Evolutionary conservation across 805 yeast species (phyloP).

Genomic region (Metschnikowia cerradonensis): DNA sequence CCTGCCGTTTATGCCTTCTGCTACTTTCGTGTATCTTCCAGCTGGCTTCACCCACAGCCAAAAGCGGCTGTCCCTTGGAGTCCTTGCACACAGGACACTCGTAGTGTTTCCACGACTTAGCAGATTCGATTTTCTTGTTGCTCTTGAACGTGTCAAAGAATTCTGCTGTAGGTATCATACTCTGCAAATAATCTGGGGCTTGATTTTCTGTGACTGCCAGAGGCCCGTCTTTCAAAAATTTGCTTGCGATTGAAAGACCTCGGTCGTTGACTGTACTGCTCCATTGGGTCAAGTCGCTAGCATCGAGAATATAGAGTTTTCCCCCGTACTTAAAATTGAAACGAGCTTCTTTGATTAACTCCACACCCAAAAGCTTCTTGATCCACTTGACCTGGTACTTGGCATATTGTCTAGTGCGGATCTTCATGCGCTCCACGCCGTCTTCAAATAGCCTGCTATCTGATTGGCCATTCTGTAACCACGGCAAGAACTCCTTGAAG

Average conservation of each 20-base stretch:
- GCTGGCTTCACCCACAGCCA: constrained; percentile 69
- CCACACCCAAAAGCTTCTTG: constrained; percentile 60
- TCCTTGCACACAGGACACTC: constrained; percentile 65
- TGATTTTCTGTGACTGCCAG: constrained; percentile 21
- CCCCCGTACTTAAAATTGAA: constrained; percentile 56
- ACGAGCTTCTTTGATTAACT: constrained; percentile 45
- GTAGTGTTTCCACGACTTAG: constrained; percentile 60
- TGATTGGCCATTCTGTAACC: constrained; percentile 35
- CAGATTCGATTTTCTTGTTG: constrained; percentile 36
- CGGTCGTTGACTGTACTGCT: constrained; percentile 46
- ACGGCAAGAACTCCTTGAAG: constrained; percentile 82
- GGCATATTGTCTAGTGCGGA: constrained; percentile 81
- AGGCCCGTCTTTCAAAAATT: constrained; percentile 31
- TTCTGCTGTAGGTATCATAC: constrained; percentile 25
- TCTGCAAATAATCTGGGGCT: constrained; percentile 24
- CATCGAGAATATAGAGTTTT: constrained; percentile 64
- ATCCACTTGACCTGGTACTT: constrained; percentile 91
- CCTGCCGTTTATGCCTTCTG: constrained; percentile 59
- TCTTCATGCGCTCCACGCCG: constrained; percentile 74
- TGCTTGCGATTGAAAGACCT: constrained; percentile 49
- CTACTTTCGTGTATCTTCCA: constrained; percentile 69
- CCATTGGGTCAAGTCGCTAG: constrained; percentile 71
- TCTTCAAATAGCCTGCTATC: constrained; percentile 26
- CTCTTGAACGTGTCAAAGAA: constrained; percentile 22
- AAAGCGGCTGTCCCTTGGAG: constrained; percentile 48